phyloP scores from a whole-genome alignment of 306 rosid genomes.

The Crotalaria pallida region DNA sequence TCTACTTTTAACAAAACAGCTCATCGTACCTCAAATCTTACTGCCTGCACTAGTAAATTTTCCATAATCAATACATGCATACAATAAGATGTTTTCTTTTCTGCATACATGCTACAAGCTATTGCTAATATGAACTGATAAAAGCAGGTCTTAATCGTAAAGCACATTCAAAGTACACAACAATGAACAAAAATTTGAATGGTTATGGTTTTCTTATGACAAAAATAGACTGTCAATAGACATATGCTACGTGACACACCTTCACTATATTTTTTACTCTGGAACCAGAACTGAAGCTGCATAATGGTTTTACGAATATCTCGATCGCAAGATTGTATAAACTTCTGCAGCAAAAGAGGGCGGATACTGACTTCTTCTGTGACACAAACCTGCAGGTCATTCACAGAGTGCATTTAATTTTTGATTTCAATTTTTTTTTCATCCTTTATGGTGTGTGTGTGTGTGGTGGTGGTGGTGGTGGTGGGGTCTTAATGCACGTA shows the following conservation, averaged over 20 bases:
- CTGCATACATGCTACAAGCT: background rate
- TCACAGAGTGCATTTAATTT: constrained; percentile 12
- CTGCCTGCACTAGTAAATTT: background rate
- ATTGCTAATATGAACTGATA: background rate
- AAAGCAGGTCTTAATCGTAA: background rate
- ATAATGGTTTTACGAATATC: constrained; percentile 78
- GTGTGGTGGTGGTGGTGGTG: no score
- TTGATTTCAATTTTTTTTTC: constrained; percentile 12
- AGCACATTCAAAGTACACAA: background rate
- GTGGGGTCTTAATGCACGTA: constrained; percentile 30
- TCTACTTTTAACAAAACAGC: background rate
- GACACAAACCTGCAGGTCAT: constrained; percentile 64
- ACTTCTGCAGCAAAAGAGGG: constrained; percentile 51
- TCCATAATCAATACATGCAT: background rate
- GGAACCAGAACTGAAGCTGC: constrained; percentile 96
- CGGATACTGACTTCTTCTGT: constrained; percentile 47
- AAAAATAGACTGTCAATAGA: constrained; percentile 1
- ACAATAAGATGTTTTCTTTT: background rate
- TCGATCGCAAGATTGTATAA: constrained; percentile 50
- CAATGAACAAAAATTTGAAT: background rate
- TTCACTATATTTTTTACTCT: constrained; percentile 43
- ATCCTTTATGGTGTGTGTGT: background rate
- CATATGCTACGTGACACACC: constrained; percentile 36
- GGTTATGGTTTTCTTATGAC: background rate
- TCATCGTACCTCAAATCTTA: background rate